Percentiles rank a stretch among this genome's conserved stretches.
These are phyloP conservation scores for Fusarium sp. DNA, from an alignment of 2,329 filamentous ascomycete genomes.

Conservation along the genomic window DNA sequence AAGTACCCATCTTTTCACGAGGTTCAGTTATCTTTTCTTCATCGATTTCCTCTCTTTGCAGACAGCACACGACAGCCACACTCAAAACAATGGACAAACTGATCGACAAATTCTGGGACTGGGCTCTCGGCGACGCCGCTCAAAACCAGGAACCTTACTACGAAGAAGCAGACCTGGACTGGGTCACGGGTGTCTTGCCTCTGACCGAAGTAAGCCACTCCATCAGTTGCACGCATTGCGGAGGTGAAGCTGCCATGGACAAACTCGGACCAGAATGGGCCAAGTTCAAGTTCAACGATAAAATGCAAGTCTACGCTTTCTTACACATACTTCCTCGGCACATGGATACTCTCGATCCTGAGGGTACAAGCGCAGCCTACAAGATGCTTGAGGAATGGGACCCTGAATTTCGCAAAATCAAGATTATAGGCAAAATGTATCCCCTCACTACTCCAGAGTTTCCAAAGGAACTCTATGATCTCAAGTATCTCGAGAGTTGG, in stretches of 20 bases:
- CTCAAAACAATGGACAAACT: neutral
- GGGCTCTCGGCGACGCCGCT: neutral
- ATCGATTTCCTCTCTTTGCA: no score
- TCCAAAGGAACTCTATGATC: neutral
- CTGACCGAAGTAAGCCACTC: no score
- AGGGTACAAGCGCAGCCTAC: neutral
- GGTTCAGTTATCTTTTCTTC: neutral
- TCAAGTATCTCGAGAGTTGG: neutral
- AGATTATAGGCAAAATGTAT: no score
- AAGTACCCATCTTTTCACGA: no score
- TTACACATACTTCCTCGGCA: neutral
- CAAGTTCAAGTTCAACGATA: neutral
- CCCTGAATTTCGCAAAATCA: neutral
- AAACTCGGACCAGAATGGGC: neutral
- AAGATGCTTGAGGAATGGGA: neutral
- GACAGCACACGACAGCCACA: no score
- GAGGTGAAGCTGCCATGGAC: neutral
- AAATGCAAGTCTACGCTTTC: no score
- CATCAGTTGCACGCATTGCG: no score
- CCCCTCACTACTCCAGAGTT: no score
- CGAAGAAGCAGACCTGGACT: rapidly evolving
- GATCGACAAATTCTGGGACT: neutral
- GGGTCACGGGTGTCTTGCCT: no score
- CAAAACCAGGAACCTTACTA: rapidly evolving
- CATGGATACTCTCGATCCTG: neutral